Evolutionary conservation across 2,329 filamentous ascomycete genomes (phyloP), one percentile per base, ranked within the genome.

Genomic region (Dactylellina drechsleri): DNA sequence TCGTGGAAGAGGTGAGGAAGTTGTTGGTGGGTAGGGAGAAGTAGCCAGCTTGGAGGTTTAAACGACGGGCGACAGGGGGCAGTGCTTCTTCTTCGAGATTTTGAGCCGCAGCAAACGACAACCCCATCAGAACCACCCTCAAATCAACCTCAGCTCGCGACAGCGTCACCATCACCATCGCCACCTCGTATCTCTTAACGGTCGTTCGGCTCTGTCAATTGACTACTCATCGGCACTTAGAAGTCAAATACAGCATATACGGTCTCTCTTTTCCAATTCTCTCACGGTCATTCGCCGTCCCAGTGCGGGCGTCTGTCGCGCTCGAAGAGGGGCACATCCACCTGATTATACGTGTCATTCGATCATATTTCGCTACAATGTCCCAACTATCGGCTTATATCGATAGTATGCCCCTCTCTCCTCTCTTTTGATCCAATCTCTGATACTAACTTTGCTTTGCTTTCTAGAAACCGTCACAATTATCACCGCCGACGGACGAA

Each of bases 401-500:
- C 15, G 65, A 76, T 47, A 76, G 72, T 76, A 70, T 16, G 59
- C 15, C 15, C 18, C 18, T 16, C 2, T 28, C 8, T 26, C 12
- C 20, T 5, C 20, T 16, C 43, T 16, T 28, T 12, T 60, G 16
- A 23, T 10, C 31, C 5, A 8, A 2, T 36, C 6, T 36, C 31
- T 7, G 31, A 16, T 20, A 8, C 59, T 76, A 58, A 36, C 6
- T 10, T 57, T 40, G 8, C 6, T 13, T 40, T 1, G 13, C 8
- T 36, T 18, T 75, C 50, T 80, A 97, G 95, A 97, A 83, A 96
- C 92, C 83, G 92, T 98, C 79, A 86, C 93, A 71, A 90, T 98
- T 80, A 87, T 98, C 77, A 98, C 95, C 28, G 91, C 92, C 79
- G 95, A 98, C 83, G 95, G 94, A 60, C 90, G 94, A 79, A 96